Conservation (phyloP, 306 rosid species). For the Vigna nakashimae region DNA sequence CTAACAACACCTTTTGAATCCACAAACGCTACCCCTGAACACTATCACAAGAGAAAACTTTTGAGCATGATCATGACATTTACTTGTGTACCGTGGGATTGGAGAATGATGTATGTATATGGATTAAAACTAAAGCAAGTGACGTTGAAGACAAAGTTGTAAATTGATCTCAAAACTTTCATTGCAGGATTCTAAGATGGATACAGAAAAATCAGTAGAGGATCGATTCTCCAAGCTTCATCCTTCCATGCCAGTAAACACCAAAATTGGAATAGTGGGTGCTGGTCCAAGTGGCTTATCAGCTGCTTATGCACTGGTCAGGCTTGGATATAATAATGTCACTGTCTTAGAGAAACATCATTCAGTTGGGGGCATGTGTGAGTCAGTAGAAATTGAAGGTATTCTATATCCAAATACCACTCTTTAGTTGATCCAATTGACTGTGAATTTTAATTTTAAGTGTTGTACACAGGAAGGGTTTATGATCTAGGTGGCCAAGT, state of each 20-base stretch:
- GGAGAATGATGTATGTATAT: background rate
- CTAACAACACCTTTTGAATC: background rate
- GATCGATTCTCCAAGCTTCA: constrained; percentile 78
- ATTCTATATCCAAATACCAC: constrained; percentile 20
- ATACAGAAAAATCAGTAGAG: constrained; percentile 64
- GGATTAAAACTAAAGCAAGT: background rate
- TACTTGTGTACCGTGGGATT: background rate
- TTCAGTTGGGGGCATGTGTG: constrained; percentile 94
- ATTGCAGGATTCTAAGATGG: constrained; percentile 56
- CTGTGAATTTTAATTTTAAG: constrained; percentile 8
- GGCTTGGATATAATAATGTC: constrained; percentile 79
- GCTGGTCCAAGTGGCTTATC: constrained; percentile 97
- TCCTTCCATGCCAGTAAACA: constrained; percentile 70
- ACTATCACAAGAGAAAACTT: background rate
- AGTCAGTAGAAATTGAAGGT: constrained; percentile 90
- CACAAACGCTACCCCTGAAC: background rate
- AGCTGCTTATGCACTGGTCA: constrained; percentile 85
- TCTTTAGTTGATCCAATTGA: constrained; percentile 15
- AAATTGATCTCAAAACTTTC: constrained; percentile 30
- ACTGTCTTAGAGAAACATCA: constrained; percentile 80
- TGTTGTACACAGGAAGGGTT: constrained; percentile 59
- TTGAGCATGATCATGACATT: background rate
- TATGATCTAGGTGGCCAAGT: constrained; percentile 98
- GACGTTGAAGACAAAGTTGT: constrained; percentile 27
- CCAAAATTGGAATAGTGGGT: constrained; percentile 86